phyloP scores from a whole-genome alignment of 768 basidiomycete species.

The Phaeolepiota aurea region DNA sequence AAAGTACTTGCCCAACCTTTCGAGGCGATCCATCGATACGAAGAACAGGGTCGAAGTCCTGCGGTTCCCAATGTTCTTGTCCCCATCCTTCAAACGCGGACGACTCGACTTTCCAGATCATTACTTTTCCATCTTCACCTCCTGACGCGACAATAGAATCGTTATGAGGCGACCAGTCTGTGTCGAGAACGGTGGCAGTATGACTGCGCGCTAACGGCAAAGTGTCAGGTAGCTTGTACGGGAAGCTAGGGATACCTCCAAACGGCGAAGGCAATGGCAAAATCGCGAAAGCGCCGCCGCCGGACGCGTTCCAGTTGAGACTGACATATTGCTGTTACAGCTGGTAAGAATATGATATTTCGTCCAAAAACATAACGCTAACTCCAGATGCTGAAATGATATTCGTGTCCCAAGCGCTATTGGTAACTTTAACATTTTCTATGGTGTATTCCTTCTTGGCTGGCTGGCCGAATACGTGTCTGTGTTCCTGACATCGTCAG shows the following conservation, averaged over 20 bases:
- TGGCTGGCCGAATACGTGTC: conserved; percentile 88
- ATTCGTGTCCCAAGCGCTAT: conserved; percentile 96
- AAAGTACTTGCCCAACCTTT: conserved; percentile 90
- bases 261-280: conserved; percentile 78
- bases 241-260: conserved; percentile 42
- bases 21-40: conserved; percentile 73
- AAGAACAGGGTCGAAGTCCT: conserved; percentile 80
- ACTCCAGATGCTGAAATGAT: conserved; percentile 80
- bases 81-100: conserved; percentile 78
- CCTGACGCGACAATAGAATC: conserved; percentile 86
- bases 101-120: conserved; percentile 80
- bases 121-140: conserved; percentile 90
- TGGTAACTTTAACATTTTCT: conserved; percentile 81
- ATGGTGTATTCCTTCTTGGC: conserved; percentile 77
- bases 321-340: conserved; percentile 67
- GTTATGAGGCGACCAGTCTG: conserved; percentile 93
- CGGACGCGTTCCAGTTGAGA: conserved; percentile 90
- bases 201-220: conserved; percentile 87
- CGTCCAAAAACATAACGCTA: not conserved
- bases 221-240: conserved; percentile 82
- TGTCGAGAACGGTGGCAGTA: conserved; percentile 83
- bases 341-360: not conserved
- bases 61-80: conserved; percentile 70
- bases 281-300: conserved; percentile 92
- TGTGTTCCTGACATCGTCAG: conserved; percentile 23